Evolutionary conservation across 306 rosid species (phyloP), one percentile per base, ranked within the genome.

Genomic region (Quercus variabilis): DNA sequence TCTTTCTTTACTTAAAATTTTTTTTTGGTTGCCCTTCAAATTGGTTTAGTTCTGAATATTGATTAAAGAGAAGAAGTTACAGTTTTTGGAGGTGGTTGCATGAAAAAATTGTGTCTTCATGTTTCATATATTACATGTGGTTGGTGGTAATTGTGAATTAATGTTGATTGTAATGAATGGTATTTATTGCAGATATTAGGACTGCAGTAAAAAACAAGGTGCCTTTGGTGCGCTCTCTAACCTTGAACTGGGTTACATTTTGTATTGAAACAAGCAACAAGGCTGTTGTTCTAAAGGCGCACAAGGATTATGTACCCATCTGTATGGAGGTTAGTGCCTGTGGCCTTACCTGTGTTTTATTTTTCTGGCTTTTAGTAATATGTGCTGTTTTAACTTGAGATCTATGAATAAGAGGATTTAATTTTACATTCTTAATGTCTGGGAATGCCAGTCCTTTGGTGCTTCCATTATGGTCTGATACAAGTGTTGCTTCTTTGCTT

Each of bases 301-400:
- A 96, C 68, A 96, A 96, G 91, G 99, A 96, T 74, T 96, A 93
- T 73, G 98, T 96, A n/a, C 94, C 96, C n/a, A 85, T 96, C 56
- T 90, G 90, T 70, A 96, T 96, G 98, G 99, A 96, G 99, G 99
- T 96, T 14, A 82, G 98, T 88, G 81, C 74, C 35, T 77, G 26
- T 10, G 64, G 62, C 74, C 19, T 51, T 31, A 26, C 46, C 5
- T 74, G 55, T 5, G 14, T 74, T 4, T 12, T 28, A 5, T 17
- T 28, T 28, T 63, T 26, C 38, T 26, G 30, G 30, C 43, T 63
- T 49, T 63, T 13, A 63, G 69, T 63, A 67, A 19, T 6, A 17
- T 38, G 23, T 68, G 26, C 38, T 18, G 21, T 68, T 33, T 23
- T 19, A n/a, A 68, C 46, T 35, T 35, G 25, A 33, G 17, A 68